Evolutionary conservation across 805 yeast genomes (phyloP), one percentile per base, ranked within the genome.

Genomic region (Limtongia smithiae): DNA sequence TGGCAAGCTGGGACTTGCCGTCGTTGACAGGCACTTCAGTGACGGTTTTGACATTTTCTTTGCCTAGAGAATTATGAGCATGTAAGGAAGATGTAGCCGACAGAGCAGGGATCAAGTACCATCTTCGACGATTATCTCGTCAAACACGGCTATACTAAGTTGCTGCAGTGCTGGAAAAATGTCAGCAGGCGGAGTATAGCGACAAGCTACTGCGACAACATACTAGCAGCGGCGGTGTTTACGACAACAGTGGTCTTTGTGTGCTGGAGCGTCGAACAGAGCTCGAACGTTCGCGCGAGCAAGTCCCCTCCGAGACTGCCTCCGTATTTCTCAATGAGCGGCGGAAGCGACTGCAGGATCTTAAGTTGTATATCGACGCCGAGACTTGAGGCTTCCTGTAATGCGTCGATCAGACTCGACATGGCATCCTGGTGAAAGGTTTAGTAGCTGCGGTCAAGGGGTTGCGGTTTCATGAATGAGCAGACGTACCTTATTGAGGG

Each of bases 221-320:
- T 50, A 52, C 57, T 88, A 1, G 97, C 98, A 42, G 87, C 81
- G 0, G 97, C 96, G 0, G 97, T 86, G 60, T 89, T 90, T 12
- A 80, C 75, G 4, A 93, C 95, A 59, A 86, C 85, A 0, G 84
- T 79, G 4, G 82, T 76, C 59, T 85, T 83, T 53, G 80, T 83
- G 12, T 79, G 70, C 48, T 86, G 89, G 42, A 93, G 72, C 30
- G 80, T 75, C 0, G 93, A 76, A 62, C 95, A 86, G 2, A 91
- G 79, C 20, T 72, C 69, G 18, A 91, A 68, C 11, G 87, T 66
- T 53, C 78, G 78, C 6, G 81, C 71, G 31, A 89, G 71, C 14
- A 77, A 64, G 0, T 70, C 74, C 15, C 81, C 90, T 18, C 71
- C 69, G 34, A 90, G 73, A 40, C 71, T 70, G 3, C 66, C 62